Percentiles rank a stretch among this genome's conserved stretches.
Evolutionary conservation across 495 filamentous ascomycete genomes (phyloP).

Genomic region (Evansstolkia leycettana): DNA sequence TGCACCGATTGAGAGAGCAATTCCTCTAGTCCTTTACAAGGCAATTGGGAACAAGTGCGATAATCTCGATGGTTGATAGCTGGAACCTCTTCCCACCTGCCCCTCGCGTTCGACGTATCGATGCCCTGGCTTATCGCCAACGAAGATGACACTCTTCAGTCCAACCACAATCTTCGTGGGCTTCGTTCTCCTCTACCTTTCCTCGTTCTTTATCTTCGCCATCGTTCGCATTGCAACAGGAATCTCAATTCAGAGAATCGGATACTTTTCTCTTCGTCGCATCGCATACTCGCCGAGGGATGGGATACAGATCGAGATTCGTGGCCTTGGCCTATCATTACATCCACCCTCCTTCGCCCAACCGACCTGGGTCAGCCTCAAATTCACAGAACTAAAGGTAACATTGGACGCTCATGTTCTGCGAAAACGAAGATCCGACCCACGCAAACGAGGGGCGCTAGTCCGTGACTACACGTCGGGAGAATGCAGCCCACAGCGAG

Average conservation of each 20-base stretch:
- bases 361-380: conserved; percentile 91
- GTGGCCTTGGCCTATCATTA: conserved; percentile 73
- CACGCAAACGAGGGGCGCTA: conserved; percentile 11
- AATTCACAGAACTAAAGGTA: conserved; percentile 71
- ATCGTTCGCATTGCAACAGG: conserved; percentile 85
- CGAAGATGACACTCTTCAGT: conserved; percentile 45
- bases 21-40: too few relatives aligned
- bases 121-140: conserved; percentile 24
- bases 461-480: conserved; percentile 13
- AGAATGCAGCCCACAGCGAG: conserved; percentile 6
- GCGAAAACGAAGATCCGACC: conserved; percentile 26
- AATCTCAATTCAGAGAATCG: conserved; percentile 89
- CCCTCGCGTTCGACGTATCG: conserved; percentile 21
- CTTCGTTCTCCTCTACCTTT: conserved; percentile 75
- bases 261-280: conserved; percentile 80
- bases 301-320: conserved; percentile 79
- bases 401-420: conserved; percentile 63
- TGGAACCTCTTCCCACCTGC: conserved; percentile 3
- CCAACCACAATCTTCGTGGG: conserved; percentile 78
- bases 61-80: conserved; percentile 16
- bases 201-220: conserved; percentile 87
- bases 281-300: conserved; percentile 78
- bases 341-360: conserved; percentile 93
- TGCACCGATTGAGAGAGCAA: background rate
- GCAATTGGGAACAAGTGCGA: too few relatives aligned